Conservation (phyloP, 2,329 filamentous ascomycete species). For the Ophiostoma sp. region DNA sequence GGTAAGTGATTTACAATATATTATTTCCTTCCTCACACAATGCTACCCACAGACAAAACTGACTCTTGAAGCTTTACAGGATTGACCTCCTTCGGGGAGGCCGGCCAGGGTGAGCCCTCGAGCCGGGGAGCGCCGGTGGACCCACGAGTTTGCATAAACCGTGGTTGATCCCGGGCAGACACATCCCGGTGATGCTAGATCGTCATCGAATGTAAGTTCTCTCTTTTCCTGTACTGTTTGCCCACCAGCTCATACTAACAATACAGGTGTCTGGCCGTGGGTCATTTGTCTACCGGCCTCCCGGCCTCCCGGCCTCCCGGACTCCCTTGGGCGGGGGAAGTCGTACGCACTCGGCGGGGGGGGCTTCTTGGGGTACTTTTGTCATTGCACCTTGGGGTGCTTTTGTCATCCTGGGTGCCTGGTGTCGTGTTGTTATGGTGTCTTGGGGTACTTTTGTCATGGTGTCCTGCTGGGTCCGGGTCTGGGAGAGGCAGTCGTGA, state of each 20-base stretch:
- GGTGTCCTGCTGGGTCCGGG: not conserved
- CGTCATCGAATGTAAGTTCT: not conserved
- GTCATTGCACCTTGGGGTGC: not conserved
- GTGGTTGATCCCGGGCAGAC: not conserved
- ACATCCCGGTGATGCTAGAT: not conserved
- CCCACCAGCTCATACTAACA: not conserved
- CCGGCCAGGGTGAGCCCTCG: not conserved
- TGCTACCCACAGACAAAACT: not conserved
- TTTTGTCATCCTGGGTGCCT: not conserved
- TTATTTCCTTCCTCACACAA: not conserved
- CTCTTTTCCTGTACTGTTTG: not conserved
- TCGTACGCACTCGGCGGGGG: too few relatives aligned
- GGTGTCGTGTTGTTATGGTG: slow-evolving; percentile 1
- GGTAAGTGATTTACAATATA: not conserved
- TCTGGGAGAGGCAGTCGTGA: not conserved
- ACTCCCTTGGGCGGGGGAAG: too few relatives aligned
- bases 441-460: not conserved
- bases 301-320: too few relatives aligned
- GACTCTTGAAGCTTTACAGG: not conserved
- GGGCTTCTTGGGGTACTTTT: too few relatives aligned
- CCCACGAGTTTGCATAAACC: not conserved
- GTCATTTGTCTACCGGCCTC: too few relatives aligned
- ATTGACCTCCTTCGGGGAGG: not conserved
- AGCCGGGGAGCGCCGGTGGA: not conserved
- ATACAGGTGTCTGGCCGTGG: not conserved